Percentiles rank a stretch among this genome's conserved stretches.
Conservation (phyloP, 495 filamentous ascomycete species). For the Podospora pseudoanserina region DNA sequence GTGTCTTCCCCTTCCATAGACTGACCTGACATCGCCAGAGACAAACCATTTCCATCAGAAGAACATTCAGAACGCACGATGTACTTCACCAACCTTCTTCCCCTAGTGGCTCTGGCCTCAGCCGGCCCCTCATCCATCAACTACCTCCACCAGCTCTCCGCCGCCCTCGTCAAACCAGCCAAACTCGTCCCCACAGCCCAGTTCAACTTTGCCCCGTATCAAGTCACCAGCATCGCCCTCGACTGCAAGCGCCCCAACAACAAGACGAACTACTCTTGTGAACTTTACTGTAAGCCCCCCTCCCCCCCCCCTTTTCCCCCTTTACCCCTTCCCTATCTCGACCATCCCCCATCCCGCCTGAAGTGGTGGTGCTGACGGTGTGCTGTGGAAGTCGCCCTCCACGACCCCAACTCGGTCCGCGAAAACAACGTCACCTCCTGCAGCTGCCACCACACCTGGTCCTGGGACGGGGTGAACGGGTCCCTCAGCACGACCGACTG, state of each 20-base stretch:
- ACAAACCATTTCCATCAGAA: neutral
- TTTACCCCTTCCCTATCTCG: neutral
- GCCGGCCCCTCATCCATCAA: neutral
- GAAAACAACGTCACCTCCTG: slow-evolving; percentile 29
- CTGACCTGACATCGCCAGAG: neutral
- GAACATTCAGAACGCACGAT: neutral
- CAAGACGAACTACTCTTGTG: slow-evolving; percentile 12
- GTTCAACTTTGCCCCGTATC: slow-evolving; percentile 16
- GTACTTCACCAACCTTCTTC: neutral
- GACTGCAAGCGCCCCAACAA: slow-evolving; percentile 4
- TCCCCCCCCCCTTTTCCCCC: neutral
- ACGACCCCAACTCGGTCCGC: slow-evolving; percentile 35
- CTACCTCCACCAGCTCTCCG: neutral
- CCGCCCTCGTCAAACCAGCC: neutral
- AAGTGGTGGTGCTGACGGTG: no score
- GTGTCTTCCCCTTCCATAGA: neutral
- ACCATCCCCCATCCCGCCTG: neutral
- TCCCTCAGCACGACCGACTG: slow-evolving; percentile 15
- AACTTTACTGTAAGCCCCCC: slow-evolving; percentile 5
- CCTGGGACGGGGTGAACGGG: slow-evolving; percentile 31
- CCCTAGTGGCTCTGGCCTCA: neutral
- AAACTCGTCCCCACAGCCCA: neutral
- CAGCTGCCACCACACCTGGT: slow-evolving; percentile 25
- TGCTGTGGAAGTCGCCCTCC: slow-evolving; percentile 28
- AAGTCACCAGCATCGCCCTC: slow-evolving; percentile 11